phyloP scores from a whole-genome alignment of 2,329 filamentous ascomycete genomes.

The Ilyonectria robusta region DNA sequence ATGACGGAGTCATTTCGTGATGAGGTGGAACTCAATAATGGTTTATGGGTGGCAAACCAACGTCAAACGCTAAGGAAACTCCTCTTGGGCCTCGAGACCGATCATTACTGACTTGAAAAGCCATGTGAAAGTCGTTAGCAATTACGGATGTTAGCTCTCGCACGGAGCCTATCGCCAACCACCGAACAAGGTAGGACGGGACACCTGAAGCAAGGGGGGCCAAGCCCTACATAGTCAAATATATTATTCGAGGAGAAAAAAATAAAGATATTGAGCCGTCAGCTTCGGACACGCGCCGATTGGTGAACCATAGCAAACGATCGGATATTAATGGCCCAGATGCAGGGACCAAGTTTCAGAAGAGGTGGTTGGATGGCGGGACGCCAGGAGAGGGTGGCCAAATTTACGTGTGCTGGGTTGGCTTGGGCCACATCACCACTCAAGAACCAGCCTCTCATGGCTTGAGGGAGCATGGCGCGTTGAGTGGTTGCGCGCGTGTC shows the following conservation, averaged over 20 bases:
- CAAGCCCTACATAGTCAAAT: background rate
- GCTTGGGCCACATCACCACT: slow-evolving; percentile 20
- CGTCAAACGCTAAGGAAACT: too few species aligned
- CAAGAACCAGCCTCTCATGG: slow-evolving; percentile 18
- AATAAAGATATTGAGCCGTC: background rate
- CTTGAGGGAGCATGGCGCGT: slow-evolving; percentile 8
- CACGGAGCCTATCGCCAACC: background rate
- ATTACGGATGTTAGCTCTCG: background rate
- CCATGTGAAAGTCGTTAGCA: background rate
- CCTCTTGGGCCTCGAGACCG: background rate
- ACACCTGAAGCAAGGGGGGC: background rate
- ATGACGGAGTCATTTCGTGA: too few species aligned
- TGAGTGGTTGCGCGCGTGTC: slow-evolving; percentile 2
- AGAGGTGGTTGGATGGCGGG: slow-evolving; percentile 2
- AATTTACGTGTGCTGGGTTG: slow-evolving; percentile 21
- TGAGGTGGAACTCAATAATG: too few species aligned
- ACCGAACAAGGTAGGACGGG: background rate
- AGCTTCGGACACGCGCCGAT: slow-evolving; percentile 1
- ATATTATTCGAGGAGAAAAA: background rate
- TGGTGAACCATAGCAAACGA: slow-evolving; percentile 1
- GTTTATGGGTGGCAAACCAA: too few species aligned
- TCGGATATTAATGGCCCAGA: slow-evolving; percentile 1
- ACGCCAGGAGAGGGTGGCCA: background rate
- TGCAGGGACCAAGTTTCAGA: slow-evolving; percentile 9
- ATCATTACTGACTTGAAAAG: background rate